Evolutionary conservation across 768 basidiomycete species (phyloP).

Genomic region (Mycena haematopus): DNA sequence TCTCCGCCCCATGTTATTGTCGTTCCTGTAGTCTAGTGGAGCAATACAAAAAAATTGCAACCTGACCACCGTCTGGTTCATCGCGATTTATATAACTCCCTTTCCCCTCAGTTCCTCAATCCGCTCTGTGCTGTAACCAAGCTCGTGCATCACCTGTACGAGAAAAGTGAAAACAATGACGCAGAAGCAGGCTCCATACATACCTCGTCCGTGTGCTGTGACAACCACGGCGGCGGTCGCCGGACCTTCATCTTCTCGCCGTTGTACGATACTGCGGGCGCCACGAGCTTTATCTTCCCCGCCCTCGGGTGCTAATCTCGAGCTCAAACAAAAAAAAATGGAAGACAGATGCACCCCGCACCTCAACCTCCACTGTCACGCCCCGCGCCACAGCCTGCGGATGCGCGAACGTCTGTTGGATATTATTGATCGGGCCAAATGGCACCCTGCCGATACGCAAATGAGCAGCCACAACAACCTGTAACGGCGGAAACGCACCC

Average conservation of each 20-base stretch:
- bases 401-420: constrained; percentile 87
- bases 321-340: constrained; percentile 31
- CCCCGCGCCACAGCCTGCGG: constrained; percentile 82
- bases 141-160: constrained; percentile 48
- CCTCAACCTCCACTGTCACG: constrained; percentile 76
- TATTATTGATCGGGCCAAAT: constrained; percentile 92
- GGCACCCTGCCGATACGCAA: constrained; percentile 63
- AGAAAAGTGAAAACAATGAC: neutral
- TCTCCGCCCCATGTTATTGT: too few relatives aligned
- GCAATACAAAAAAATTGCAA: too few relatives aligned
- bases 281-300: constrained; percentile 79
- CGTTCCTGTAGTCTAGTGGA: too few relatives aligned
- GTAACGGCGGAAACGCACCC: constrained; percentile 58
- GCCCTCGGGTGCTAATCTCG: constrained; percentile 70
- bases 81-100: constrained; percentile 39
- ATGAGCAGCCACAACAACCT: constrained; percentile 11
- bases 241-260: constrained; percentile 77
- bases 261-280: constrained; percentile 83
- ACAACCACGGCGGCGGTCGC: constrained; percentile 86
- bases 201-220: constrained; percentile 84
- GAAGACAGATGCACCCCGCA: constrained; percentile 34
- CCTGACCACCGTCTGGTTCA: too few relatives aligned
- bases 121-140: constrained; percentile 43
- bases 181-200: constrained; percentile 10
- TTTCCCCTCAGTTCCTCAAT: constrained; percentile 51